Evolutionary conservation across 139 green algal genomes (phyloP).

Genomic region (Medakamo hakoo): DNA sequence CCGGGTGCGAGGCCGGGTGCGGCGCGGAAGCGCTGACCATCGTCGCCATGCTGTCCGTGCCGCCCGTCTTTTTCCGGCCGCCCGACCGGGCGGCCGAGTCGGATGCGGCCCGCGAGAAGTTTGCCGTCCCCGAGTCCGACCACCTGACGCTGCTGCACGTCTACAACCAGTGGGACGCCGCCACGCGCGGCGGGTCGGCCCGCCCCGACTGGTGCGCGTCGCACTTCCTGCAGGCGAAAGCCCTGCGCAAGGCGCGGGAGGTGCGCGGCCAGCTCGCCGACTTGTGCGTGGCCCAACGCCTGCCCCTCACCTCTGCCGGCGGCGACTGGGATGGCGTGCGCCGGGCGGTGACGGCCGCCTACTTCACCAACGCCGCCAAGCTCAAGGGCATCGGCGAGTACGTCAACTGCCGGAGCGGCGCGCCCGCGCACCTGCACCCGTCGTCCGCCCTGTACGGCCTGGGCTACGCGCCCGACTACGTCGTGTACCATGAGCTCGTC

Average conservation of each 20-base stretch:
- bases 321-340: slow-evolving; percentile 87
- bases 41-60: slow-evolving; percentile 83
- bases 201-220: slow-evolving; percentile 77
- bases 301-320: slow-evolving; percentile 43
- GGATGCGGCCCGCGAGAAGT: slow-evolving; percentile 95
- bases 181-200: slow-evolving; percentile 62
- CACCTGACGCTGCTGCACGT: slow-evolving; percentile 97
- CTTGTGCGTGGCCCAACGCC: slow-evolving; percentile 87
- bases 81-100: slow-evolving; percentile 74
- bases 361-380: slow-evolving; percentile 91
- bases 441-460: slow-evolving; percentile 81
- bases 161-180: slow-evolving; percentile 98
- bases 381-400: slow-evolving; percentile 93
- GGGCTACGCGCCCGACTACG: slow-evolving; percentile 93
- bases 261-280: slow-evolving; percentile 79
- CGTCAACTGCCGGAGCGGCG: slow-evolving; percentile 68
- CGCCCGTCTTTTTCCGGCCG: slow-evolving; percentile 83
- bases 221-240: slow-evolving; percentile 85
- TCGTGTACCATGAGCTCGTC: slow-evolving; percentile 94
- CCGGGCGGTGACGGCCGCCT: slow-evolving; percentile 82
- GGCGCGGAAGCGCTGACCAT: slow-evolving; percentile 69
- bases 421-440: slow-evolving; percentile 80
- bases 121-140: slow-evolving; percentile 95
- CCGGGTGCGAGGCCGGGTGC: slow-evolving; percentile 53
- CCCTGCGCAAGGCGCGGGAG: slow-evolving; percentile 73